Evolutionary conservation across 2,329 filamentous ascomycete genomes (phyloP), one percentile per base, ranked within the genome.

Genomic region (Arthrobotrys megalospora): DNA sequence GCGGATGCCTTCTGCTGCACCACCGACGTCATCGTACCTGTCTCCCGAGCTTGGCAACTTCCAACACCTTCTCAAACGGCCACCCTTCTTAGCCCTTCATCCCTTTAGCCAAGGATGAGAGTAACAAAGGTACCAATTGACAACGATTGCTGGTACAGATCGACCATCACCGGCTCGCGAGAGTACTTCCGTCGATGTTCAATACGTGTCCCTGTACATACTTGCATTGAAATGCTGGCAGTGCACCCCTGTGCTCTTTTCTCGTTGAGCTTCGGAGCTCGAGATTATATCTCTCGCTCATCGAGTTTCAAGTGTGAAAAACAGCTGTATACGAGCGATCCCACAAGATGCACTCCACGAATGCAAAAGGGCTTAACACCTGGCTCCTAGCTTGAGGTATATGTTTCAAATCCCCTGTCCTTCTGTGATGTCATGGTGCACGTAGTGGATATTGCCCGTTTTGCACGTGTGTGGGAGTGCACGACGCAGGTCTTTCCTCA

Each of bases 381-480:
- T 28, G 36, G 11, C 24, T 8, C 1, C 12, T 19, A 24, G 16
- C 11, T 21, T 60, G 55, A 60, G 55, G 34, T 43, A 60, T 60
- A 60, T 60, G 36, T 60, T 60, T 60, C 36, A 19, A 19, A 24
- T 60, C 7, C 55, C 52, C 55, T 60, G 55, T 21, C 36, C 52
- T 58, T 32, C n/a, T 24, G 34, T 76, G 72, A 76, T 76, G 72
- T 76, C 72, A 76, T 60, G 41, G 72, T 76, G 65, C 65, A 38
- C 72, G 70, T 60, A 28, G 72, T 76, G 65, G 72, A 45, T 55
- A 76, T 76, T 65, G 47, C 16, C 53, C 71, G 64, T 52, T 62
- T 60, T 67, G 65, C 72, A 76, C 65, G 60, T 70, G 71, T 50
- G 47, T 55, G 36, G 32, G 36, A 63, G 63, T 55, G 58, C 28